Percentiles rank a stretch among this genome's conserved stretches.
These are phyloP conservation scores for Rhipidocladum racemiflorum DNA, from an alignment of 176 grass and related monocot genomes.

Conservation along the genomic window DNA sequence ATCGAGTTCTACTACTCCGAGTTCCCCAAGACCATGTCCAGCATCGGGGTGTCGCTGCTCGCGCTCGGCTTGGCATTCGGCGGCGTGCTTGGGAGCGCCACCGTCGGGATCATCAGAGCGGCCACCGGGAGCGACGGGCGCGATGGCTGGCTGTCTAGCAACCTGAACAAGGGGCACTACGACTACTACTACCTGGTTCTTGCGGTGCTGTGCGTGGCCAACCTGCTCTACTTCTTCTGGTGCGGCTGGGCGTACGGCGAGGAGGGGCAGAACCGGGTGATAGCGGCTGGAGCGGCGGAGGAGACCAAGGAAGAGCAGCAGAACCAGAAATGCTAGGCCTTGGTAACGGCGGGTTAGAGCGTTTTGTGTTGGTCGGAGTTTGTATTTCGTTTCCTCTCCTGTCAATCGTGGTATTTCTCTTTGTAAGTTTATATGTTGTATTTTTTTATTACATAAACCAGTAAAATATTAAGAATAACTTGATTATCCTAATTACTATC, in stretches of 20 bases:
- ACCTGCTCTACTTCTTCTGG: conserved; percentile 46
- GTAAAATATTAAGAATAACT: no score
- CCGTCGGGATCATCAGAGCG: conserved; percentile 28
- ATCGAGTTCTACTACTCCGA: conserved; percentile 85
- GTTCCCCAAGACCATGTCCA: conserved; percentile 70
- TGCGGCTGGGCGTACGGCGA: conserved; percentile 62
- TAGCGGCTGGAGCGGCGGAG: conserved; percentile 9
- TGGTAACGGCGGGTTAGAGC: not conserved
- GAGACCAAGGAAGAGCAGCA: not conserved
- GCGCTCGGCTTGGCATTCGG: conserved; percentile 43
- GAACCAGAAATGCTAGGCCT: not conserved
- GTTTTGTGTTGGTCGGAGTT: not conserved
- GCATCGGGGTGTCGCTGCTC: conserved; percentile 62
- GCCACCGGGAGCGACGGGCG: conserved; percentile 18
- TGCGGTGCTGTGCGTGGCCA: conserved; percentile 26
- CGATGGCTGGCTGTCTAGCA: conserved; percentile 48
- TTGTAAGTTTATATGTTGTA: no score
- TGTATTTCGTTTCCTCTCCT: not conserved
- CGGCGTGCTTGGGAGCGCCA: conserved; percentile 28
- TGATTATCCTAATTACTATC: no score
- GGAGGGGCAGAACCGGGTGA: conserved; percentile 38
- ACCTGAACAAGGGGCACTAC: conserved; percentile 60
- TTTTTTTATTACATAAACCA: no score
- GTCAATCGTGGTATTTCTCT: not conserved
- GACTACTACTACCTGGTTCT: conserved; percentile 69